These are phyloP conservation scores for Neonectria punicea DNA, from an alignment of 2,329 filamentous ascomycete genomes.

Conservation along the genomic window DNA sequence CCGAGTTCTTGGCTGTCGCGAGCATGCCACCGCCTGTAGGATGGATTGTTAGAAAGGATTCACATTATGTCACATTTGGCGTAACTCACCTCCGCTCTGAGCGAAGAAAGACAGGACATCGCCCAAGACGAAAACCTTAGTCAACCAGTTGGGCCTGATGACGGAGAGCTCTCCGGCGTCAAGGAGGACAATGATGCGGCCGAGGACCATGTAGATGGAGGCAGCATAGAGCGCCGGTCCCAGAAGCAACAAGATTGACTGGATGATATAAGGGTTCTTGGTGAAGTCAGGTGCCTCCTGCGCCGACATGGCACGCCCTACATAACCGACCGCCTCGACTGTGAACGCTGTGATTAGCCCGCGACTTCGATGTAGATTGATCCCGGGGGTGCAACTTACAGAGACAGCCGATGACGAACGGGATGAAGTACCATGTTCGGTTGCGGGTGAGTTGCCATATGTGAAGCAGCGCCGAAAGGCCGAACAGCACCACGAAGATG, in stretches of 20 bases:
- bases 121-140: conserved; percentile 61
- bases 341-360: neutral
- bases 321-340: conserved; percentile 52
- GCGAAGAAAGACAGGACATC: conserved; percentile 59
- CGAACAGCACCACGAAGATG: conserved; percentile 55
- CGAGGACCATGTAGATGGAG: conserved; percentile 59
- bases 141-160: conserved; percentile 57
- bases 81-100: conserved; percentile 41
- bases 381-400: conserved; percentile 49
- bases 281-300: conserved; percentile 50
- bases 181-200: conserved; percentile 52
- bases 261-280: conserved; percentile 52
- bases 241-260: conserved; percentile 51
- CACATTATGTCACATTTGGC: too few relatives aligned
- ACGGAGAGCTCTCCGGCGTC: conserved; percentile 53
- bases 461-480: conserved; percentile 51
- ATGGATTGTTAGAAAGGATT: neutral
- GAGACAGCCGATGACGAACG: conserved; percentile 63
- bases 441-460: conserved; percentile 51
- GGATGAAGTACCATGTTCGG: conserved; percentile 63
- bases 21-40: conserved; percentile 39
- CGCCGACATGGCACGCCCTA: conserved; percentile 60
- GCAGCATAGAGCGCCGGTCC: conserved; percentile 57
- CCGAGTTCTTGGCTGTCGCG: conserved; percentile 40
- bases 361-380: neutral